These are phyloP conservation scores for Syzygium aromaticum DNA, from an alignment of 345 rosid species.

Conservation along the genomic window DNA sequence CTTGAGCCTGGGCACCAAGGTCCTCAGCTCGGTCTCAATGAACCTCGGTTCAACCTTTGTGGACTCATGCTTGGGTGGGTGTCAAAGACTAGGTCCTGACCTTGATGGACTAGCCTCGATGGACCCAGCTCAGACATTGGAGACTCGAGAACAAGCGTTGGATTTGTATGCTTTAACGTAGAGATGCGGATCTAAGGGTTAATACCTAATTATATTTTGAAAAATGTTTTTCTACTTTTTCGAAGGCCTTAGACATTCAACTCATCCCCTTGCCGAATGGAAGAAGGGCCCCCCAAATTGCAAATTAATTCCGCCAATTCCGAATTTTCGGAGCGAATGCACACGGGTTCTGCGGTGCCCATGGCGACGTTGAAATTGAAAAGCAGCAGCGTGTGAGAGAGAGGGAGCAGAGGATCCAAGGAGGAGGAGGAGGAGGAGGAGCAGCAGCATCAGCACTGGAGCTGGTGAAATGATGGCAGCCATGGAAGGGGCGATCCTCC, in stretches of 20 bases:
- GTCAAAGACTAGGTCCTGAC: no score
- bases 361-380: neutral
- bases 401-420: neutral
- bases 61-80: no score
- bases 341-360: neutral
- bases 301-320: neutral
- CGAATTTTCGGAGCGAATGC: neutral
- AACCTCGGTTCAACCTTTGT: no score
- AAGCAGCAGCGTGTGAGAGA: neutral
- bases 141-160: no score
- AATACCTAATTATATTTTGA: no score
- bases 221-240: no score
- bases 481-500: constrained; percentile 7
- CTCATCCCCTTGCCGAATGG: neutral
- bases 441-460: neutral
- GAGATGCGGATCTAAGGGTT: no score
- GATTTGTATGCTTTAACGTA: no score
- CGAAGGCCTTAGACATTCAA: neutral
- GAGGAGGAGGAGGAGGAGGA: neutral
- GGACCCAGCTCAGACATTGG: no score
- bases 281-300: neutral
- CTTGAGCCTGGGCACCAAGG: no score
- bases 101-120: no score
- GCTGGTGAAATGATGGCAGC: neutral
- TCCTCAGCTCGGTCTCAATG: no score